These are phyloP conservation scores for Penicillium psychrofluorescens DNA, from an alignment of 495 filamentous ascomycete genomes.

Conservation along the genomic window DNA sequence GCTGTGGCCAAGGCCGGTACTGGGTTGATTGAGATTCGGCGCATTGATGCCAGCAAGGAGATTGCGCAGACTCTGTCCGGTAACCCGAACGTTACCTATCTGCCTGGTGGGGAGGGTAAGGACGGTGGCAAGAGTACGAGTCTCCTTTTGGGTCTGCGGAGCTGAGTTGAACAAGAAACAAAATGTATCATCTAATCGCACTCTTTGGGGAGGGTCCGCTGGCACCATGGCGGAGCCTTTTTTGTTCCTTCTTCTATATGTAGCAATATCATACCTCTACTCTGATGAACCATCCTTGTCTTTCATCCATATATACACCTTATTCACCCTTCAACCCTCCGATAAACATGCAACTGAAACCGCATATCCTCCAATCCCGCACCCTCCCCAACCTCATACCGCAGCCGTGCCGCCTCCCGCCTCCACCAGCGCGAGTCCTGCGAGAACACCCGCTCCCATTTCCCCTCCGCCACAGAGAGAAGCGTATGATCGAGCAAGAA, in stretches of 20 bases:
- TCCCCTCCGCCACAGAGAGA: constrained; percentile 40
- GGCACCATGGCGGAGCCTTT: constrained; percentile 8
- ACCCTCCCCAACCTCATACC: constrained; percentile 65
- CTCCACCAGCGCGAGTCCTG: constrained; percentile 80
- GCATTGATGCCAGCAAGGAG: constrained; percentile 95
- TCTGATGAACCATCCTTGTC: constrained; percentile 4
- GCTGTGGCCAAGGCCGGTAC: constrained; percentile 86
- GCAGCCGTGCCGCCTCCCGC: constrained; percentile 53
- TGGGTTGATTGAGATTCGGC: constrained; percentile 88
- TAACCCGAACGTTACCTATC: constrained; percentile 95
- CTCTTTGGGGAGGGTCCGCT: neutral
- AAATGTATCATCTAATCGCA: constrained; percentile 28
- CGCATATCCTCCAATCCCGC: constrained; percentile 81
- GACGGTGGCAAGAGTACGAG: constrained; percentile 55
- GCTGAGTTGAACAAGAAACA: constrained; percentile 14
- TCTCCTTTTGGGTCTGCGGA: constrained; percentile 55
- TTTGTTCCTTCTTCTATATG: constrained; percentile 19
- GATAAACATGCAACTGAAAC: constrained; percentile 82
- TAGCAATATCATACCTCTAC: constrained; percentile 40
- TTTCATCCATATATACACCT: neutral
- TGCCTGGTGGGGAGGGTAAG: constrained; percentile 68
- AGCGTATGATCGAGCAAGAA: constrained; percentile 85
- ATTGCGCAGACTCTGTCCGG: constrained; percentile 82
- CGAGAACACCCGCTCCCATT: constrained; percentile 65
- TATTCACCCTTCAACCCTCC: constrained; percentile 18